Percentiles rank a stretch among this genome's conserved stretches.
These are phyloP conservation scores for Diaporthe velutina DNA, from an alignment of 2,329 filamentous ascomycete species.

Conservation along the genomic window DNA sequence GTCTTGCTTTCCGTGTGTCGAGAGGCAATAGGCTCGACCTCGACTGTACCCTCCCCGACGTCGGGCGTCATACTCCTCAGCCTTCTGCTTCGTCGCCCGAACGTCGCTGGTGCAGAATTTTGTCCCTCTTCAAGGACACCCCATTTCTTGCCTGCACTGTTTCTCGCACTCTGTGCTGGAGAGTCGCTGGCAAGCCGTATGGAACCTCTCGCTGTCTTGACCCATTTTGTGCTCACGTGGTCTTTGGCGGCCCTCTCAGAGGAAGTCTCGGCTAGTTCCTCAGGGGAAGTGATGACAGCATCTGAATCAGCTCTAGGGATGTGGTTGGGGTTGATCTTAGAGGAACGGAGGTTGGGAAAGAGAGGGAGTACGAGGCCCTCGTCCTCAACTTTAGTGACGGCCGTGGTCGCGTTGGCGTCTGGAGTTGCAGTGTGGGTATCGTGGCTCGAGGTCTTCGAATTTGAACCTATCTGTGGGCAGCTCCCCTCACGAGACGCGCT, in stretches of 20 bases:
- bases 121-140: not conserved
- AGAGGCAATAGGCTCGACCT: not conserved
- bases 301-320: not conserved
- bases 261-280: not conserved
- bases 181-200: not conserved
- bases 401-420: not conserved
- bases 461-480: not conserved
- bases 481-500: not conserved
- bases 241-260: no score
- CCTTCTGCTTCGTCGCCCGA: conserved; percentile 16
- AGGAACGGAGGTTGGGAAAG: not conserved
- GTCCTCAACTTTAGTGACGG: not conserved
- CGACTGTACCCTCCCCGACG: rapidly evolving
- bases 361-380: not conserved
- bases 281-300: rapidly evolving
- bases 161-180: not conserved
- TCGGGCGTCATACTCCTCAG: not conserved
- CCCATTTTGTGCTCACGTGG: not conserved
- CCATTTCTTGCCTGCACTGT: not conserved
- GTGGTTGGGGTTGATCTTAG: not conserved
- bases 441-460: not conserved
- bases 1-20: no score
- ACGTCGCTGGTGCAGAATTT: not conserved
- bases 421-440: rapidly evolving
- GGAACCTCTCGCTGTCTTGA: not conserved